Evolutionary conservation across 805 yeast species (phyloP), one percentile per base, ranked within the genome.

Genomic region (Barnettozyma californica): DNA sequence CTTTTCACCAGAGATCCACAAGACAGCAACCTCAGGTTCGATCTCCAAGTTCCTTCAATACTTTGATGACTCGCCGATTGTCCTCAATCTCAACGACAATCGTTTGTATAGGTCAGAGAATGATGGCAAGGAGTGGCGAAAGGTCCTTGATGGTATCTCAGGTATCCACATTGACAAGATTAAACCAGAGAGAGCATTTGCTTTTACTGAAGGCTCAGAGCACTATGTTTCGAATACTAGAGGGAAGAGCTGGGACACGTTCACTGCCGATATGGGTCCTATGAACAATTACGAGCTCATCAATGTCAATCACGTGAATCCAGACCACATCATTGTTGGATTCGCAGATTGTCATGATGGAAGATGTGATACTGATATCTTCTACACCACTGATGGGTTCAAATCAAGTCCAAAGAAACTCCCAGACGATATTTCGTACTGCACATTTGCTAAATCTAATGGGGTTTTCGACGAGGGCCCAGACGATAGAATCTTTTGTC

Each of bases 351-450:
- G 65, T 33, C 41, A 50, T 26, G 47, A 44, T 9, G 54, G 45
- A 0, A 48, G 53, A 3, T 79, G 84, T 57, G 52, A 51, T 14
- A 55, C 59, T 14, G 55, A 55, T 33, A 61, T 64, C 47, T 76
- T 59, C 54, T 72, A 71, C 57, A 74, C 84, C 6, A 61, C 52
- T 1, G 79, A 79, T 59, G 75, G 74, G 10, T 69, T 80, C 59
- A 63, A 67, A n/a, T 33, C 59, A 39, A 51, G 72, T 9, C 63
- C 63, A 18, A 51, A 58, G 5, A 40, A 52, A 26, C 23, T 68
- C 44, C 47, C 53, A 10, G 53, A 61, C 21, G 59, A 51, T 4
- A 45, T 53, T 1, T 52, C 64, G 13, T 70, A 70, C 18, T 69
- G 73, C 52, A 44, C 61, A 18, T 60, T 71, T 44, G 53, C 64